Evolutionary conservation across 805 yeast species (phyloP), one percentile per base, ranked within the genome.

Genomic region (Kodamaea sagamina): DNA sequence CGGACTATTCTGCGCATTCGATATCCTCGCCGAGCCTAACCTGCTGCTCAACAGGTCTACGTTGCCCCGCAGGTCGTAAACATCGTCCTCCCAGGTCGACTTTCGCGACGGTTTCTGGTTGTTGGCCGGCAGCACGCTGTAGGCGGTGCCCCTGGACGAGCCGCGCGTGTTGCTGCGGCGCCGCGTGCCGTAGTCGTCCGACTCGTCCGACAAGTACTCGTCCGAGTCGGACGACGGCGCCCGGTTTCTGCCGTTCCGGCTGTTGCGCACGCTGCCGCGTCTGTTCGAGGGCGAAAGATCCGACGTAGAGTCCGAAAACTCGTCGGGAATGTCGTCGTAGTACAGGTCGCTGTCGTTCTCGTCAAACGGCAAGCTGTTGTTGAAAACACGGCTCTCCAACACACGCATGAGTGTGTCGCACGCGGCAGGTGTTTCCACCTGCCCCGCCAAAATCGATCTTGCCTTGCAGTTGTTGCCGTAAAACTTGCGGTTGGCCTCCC

Each of bases 401-500:
- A 92, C 85, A 56, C 95, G 77, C 80, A 89, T 82, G 50, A 92
- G 75, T 4, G 93, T 77, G 50, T 89, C 97, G 53, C 89, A 86
- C 8, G 86, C 89, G 21, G 96, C 89, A 2, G 98, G 98, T 3
- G 96, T 79, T 37, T 89, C 92, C n/a, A 92, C 87, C 51, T 85
- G 78, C 29, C 99, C 99, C 5, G 84, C 69, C 41, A 92, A 74
- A 57, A 92, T 86, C 59, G 75, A 75, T 63, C 87, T 80, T n/a
- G 97, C 95, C 47, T 93, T 89, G 62, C 96, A 86, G 51, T 77
- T 81, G 53, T 75, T 77, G 28, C 99, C 98, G 61, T 92, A 92
- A 60, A 92, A 92, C 67, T 92, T 92, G 58, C 96, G 77, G 66
- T 92, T 92, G 19, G 98, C 96, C 57, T 93, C 98, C 67, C 98